A percentile compares a stretch with the other conserved stretches of the same genome.
Evolutionary conservation across 2,329 filamentous ascomycete species (phyloP).

Genomic region (Periconia sp.): DNA sequence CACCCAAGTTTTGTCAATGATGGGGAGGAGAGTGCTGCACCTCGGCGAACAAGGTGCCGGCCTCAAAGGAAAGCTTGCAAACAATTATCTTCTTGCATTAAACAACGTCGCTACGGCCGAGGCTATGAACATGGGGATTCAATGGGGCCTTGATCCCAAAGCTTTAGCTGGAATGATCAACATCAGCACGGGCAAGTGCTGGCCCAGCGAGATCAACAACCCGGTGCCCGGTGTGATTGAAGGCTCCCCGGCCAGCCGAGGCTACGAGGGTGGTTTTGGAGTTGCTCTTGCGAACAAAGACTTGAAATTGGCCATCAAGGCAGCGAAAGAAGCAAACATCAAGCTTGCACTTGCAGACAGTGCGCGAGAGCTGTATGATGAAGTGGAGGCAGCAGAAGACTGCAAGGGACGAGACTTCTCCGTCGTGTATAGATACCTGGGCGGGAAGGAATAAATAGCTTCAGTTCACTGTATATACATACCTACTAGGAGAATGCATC

Average conservation of each 20-base stretch:
- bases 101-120: conserved; percentile 81
- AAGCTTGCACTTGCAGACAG: conserved; percentile 53
- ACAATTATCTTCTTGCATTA: conserved; percentile 94
- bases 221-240: conserved; percentile 86
- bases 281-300: conserved; percentile 59
- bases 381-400: conserved; percentile 49
- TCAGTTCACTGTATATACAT: no score
- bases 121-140: conserved; percentile 69
- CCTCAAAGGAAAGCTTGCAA: conserved; percentile 89
- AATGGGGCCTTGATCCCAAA: conserved; percentile 67
- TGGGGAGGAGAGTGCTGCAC: conserved; percentile 87
- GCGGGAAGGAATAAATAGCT: conserved; percentile 49
- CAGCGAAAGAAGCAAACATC: conserved; percentile 52
- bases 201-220: conserved; percentile 96
- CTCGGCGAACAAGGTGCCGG: conserved; percentile 85
- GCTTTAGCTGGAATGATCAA: conserved; percentile 88
- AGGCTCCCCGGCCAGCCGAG: conserved; percentile 74
- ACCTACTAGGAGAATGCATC: no score
- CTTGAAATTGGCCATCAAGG: conserved; percentile 55
- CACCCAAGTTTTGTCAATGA: conserved; percentile 73
- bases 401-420: conserved; percentile 59
- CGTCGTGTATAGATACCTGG: conserved; percentile 57
- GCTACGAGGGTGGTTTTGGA: conserved; percentile 64
- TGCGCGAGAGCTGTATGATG: conserved; percentile 54
- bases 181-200: conserved; percentile 90